phyloP scores from a whole-genome alignment of 2,329 filamentous ascomycete genomes.

The Tothia fuscella region DNA sequence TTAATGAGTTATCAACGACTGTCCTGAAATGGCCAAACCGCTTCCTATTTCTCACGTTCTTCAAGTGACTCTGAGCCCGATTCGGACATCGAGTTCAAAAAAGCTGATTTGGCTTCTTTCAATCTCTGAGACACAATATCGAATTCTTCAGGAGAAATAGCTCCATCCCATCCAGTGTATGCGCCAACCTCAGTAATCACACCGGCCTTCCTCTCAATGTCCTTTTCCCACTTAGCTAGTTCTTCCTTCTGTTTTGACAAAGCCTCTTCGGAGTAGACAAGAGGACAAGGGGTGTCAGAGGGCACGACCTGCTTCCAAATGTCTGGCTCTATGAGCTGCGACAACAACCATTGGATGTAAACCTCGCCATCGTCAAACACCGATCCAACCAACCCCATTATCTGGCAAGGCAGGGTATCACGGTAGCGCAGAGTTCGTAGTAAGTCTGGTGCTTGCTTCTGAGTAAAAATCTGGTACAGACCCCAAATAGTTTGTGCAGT shows the following conservation, averaged over 20 bases:
- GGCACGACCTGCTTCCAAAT: conserved; percentile 3
- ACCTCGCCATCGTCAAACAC: conserved; percentile 12
- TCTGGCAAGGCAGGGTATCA: conserved; percentile 10
- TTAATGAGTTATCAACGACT: too few species aligned
- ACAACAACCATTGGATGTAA: conserved; percentile 11
- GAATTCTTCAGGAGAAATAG: conserved; percentile 11
- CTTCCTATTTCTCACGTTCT: neutral
- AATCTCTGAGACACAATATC: conserved; percentile 9
- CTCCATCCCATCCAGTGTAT: conserved; percentile 13
- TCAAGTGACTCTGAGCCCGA: neutral
- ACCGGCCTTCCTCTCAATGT: conserved; percentile 11
- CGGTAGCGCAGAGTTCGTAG: conserved; percentile 8
- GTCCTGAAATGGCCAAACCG: conserved; percentile 5
- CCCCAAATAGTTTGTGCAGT: conserved; percentile 10
- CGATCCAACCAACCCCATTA: conserved; percentile 9
- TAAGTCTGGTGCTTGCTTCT: conserved; percentile 10
- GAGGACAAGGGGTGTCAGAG: conserved; percentile 4
- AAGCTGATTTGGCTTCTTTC: conserved; percentile 3
- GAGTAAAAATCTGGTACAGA: conserved; percentile 11
- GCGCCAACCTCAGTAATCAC: conserved; percentile 11
- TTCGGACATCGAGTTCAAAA: neutral
- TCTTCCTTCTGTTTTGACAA: conserved; percentile 7
- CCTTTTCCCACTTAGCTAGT: conserved; percentile 9
- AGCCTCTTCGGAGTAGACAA: conserved; percentile 8
- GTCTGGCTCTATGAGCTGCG: conserved; percentile 8